Percentiles rank a stretch among this genome's conserved stretches.
Conservation (phyloP, 1,284 basidiomycete genomes). For the Cryptococcus sp. region DNA sequence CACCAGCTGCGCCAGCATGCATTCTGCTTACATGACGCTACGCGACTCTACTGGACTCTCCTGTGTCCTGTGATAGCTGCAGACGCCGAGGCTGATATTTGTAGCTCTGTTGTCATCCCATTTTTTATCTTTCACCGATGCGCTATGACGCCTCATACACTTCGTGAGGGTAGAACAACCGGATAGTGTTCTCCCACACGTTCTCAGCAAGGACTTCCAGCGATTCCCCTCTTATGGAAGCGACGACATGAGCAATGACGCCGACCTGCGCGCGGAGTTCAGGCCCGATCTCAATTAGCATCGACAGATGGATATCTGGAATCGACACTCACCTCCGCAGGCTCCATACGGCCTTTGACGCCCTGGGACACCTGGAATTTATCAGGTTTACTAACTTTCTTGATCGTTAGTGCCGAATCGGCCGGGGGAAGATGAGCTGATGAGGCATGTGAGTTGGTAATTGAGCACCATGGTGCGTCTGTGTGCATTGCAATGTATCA, state of each 20-base stretch:
- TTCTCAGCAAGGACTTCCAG: constrained; percentile 65
- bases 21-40: no score
- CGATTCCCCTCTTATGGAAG: constrained; percentile 60
- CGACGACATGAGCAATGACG: constrained; percentile 74
- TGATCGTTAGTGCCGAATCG: constrained; percentile 57
- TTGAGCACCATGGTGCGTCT: constrained; percentile 84
- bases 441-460: constrained; percentile 76
- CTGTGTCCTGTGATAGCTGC: no score
- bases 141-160: neutral
- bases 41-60: no score
- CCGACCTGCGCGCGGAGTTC: constrained; percentile 56
- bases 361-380: constrained; percentile 64
- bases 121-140: neutral
- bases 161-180: constrained; percentile 59
- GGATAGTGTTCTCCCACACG: constrained; percentile 68
- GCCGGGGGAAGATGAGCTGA: constrained; percentile 58
- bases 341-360: constrained; percentile 84
- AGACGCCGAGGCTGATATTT: no score
- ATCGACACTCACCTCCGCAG: constrained; percentile 56
- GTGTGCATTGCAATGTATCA: constrained; percentile 16
- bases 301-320: neutral
- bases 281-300: no score
- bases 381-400: constrained; percentile 63
- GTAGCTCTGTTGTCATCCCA: neutral
- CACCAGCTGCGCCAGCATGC: no score